Evolutionary conservation across 2,329 filamentous ascomycete genomes (phyloP).

Genomic region (Septoria linicola): DNA sequence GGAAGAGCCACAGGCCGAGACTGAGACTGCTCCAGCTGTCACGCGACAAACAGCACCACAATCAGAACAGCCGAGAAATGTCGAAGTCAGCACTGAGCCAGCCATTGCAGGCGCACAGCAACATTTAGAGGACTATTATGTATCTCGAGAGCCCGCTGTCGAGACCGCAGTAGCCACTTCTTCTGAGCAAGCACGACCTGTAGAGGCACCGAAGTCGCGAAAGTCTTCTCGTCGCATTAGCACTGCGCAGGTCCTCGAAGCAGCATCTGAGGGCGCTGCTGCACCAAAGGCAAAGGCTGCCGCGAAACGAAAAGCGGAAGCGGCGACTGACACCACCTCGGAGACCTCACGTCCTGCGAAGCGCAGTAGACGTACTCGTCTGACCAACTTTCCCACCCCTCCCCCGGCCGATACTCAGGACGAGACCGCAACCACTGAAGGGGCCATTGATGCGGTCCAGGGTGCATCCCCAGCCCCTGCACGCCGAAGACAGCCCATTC

Average conservation of each 20-base stretch:
- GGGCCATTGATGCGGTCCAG: neutral
- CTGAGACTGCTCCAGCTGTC: neutral
- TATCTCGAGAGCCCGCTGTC: neutral
- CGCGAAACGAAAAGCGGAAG: conserved; percentile 14
- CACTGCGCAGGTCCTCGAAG: conserved; percentile 2
- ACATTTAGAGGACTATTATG: conserved; percentile 10
- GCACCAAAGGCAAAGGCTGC: neutral
- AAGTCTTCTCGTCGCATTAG: conserved; percentile 2
- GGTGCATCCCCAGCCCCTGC: conserved; percentile 8
- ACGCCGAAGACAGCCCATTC: conserved; percentile 12
- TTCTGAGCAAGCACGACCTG: neutral
- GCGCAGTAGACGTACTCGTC: conserved; percentile 3
- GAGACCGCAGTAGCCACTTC: neutral
- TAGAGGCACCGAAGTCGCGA: neutral
- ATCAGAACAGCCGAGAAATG: too few species aligned
- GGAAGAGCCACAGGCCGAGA: neutral
- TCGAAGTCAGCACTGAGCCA: neutral
- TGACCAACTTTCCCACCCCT: neutral
- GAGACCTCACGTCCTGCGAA: conserved; percentile 19
- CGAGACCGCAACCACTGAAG: conserved; percentile 17
- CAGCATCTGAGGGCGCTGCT: conserved; percentile 6
- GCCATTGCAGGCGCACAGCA: conserved; percentile 8
- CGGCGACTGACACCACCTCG: conserved; percentile 5
- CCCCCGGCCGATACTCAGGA: neutral
- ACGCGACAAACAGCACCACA: neutral